Evolutionary conservation across 2,329 filamentous ascomycete genomes (phyloP).

Genomic region (Xylaria sp.): DNA sequence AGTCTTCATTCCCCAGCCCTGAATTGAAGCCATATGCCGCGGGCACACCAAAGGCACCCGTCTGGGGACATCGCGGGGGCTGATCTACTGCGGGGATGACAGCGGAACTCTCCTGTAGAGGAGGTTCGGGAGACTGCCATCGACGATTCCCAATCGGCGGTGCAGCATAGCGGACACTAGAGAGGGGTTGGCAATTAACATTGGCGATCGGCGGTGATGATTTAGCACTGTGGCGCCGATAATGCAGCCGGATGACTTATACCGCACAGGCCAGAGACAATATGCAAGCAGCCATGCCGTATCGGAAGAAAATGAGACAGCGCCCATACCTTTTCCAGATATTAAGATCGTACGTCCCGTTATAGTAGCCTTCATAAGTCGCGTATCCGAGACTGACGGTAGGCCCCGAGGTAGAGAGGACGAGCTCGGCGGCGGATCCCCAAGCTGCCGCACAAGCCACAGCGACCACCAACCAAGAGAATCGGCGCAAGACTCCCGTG

Average conservation of each 20-base stretch:
- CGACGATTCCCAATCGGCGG: slow-evolving; percentile 36
- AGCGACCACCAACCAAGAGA: slow-evolving; percentile 1
- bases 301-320: background rate
- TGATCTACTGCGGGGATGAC: slow-evolving; percentile 36
- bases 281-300: slow-evolving; percentile 2
- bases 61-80: slow-evolving; percentile 39
- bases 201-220: background rate
- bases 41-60: slow-evolving; percentile 38
- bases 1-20: slow-evolving; percentile 36
- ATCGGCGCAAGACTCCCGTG: background rate
- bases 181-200: background rate
- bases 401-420: slow-evolving; percentile 12
- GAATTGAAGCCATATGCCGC: slow-evolving; percentile 38
- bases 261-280: background rate
- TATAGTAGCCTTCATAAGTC: slow-evolving; percentile 37
- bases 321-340: slow-evolving; percentile 37
- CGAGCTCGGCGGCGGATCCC: background rate
- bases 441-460: slow-evolving; percentile 1
- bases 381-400: slow-evolving; percentile 37
- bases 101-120: slow-evolving; percentile 23
- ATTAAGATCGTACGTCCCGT: slow-evolving; percentile 35
- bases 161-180: slow-evolving; percentile 39
- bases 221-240: background rate
- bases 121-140: slow-evolving; percentile 38
- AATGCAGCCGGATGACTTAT: background rate